These are phyloP conservation scores for Wallacemonas sp. DNA, from an alignment of 208 protist species.

Conservation along the genomic window DNA sequence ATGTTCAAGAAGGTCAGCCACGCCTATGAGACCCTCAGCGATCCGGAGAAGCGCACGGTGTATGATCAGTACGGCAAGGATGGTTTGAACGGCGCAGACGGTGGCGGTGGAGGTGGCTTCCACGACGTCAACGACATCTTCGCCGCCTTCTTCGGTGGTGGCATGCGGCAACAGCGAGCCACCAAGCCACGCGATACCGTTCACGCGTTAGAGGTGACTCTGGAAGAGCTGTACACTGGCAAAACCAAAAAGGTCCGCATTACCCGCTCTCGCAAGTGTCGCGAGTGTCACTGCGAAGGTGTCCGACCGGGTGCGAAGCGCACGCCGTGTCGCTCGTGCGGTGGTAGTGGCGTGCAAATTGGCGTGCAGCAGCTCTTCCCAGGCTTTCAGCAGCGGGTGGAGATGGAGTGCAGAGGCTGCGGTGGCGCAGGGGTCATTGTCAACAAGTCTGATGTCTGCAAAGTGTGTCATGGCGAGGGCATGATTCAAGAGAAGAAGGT, in stretches of 20 bases:
- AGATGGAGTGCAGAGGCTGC: constrained; percentile 90
- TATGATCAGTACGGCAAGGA: constrained; percentile 98
- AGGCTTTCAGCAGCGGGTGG: constrained; percentile 93
- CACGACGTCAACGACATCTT: constrained; percentile 85
- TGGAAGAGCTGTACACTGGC: constrained; percentile 98
- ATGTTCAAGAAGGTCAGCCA: constrained; percentile 94
- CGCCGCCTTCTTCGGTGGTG: constrained; percentile 86
- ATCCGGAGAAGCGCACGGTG: constrained; percentile 94
- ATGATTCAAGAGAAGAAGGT: constrained; percentile 90
- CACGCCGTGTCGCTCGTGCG: constrained; percentile 82
- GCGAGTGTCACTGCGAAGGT: constrained; percentile 64
- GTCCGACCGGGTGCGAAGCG: constrained; percentile 46
- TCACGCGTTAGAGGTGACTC: constrained; percentile 88
- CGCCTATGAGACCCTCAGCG: constrained; percentile 97
- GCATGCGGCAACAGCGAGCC: constrained; percentile 44
- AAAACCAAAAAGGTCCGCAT: constrained; percentile 91
- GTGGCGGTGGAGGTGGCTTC: constrained; percentile 51
- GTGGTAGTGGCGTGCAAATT: constrained; percentile 90
- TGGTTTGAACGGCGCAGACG: constrained; percentile 89
- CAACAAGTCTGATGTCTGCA: constrained; percentile 90
- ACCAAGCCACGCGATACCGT: constrained; percentile 94
- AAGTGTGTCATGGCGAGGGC: constrained; percentile 91
- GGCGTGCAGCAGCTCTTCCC: constrained; percentile 92
- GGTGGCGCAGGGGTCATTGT: constrained; percentile 82
- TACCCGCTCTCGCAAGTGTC: constrained; percentile 75